Conservation (phyloP, 202 grass and related monocot genomes). For the Zoysia matrella region DNA sequence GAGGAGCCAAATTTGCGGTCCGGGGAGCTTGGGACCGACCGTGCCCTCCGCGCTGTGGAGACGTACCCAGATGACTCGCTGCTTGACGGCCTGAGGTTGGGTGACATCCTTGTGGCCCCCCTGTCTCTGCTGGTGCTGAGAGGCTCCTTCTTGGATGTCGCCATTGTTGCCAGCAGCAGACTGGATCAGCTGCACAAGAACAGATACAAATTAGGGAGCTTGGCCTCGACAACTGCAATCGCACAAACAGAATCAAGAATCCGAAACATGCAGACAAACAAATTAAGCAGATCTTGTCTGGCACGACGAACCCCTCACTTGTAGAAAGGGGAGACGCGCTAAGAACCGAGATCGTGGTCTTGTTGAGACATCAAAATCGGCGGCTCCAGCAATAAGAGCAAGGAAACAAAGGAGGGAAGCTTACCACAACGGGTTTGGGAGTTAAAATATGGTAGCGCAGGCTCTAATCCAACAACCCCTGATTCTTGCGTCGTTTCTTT, state of each 20-base stretch:
- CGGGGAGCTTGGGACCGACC: too few species aligned
- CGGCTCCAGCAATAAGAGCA: slow-evolving; percentile 30
- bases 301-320: background rate
- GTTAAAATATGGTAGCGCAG: slow-evolving; percentile 42
- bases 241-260: slow-evolving; percentile 2
- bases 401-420: slow-evolving; percentile 29
- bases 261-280: background rate
- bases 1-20: too few species aligned
- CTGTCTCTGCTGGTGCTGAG: slow-evolving; percentile 30
- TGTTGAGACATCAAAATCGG: slow-evolving; percentile 53
- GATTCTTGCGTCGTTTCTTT: slow-evolving; percentile 1
- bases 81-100: slow-evolving; percentile 47
- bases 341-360: background rate
- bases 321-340: background rate
- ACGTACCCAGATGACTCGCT: slow-evolving; percentile 37
- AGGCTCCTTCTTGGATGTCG: slow-evolving; percentile 55
- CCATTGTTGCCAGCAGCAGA: slow-evolving; percentile 29
- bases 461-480: slow-evolving; percentile 41
- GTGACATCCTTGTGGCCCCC: slow-evolving; percentile 32
- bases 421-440: slow-evolving; percentile 31
- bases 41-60: background rate
- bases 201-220: slow-evolving; percentile 9
- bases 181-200: slow-evolving; percentile 37
- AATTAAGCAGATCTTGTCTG: slow-evolving; percentile 16
- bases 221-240: background rate